Conservation (phyloP, 371 early-diverging fungal species). For the Nematocida sp. region DNA sequence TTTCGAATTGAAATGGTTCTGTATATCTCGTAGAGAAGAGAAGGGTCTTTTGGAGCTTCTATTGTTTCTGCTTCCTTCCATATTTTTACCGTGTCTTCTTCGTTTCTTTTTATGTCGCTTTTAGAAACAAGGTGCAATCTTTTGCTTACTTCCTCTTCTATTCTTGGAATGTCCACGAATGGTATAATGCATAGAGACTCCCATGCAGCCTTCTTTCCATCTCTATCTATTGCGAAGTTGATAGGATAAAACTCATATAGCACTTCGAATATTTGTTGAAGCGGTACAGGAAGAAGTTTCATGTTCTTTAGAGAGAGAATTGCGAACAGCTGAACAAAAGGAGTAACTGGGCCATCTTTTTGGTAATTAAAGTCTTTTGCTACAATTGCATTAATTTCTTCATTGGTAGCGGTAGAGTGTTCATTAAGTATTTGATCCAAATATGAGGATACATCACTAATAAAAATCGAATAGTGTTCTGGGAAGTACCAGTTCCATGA, state of each 20-base stretch:
- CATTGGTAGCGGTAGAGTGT: not conserved
- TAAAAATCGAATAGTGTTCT: constrained; percentile 14
- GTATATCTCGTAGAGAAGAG: not conserved
- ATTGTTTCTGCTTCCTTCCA: not conserved
- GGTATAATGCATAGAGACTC: constrained; percentile 11
- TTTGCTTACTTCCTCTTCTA: not conserved
- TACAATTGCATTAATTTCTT: not conserved
- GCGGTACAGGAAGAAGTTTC: not conserved
- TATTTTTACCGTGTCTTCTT: not conserved
- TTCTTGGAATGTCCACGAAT: constrained; percentile 10
- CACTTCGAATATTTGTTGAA: not conserved
- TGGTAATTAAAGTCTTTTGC: not conserved
- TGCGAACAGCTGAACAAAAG: constrained; percentile 7
- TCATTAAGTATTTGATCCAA: not conserved
- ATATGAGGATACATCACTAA: not conserved
- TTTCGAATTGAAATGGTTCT: not conserved
- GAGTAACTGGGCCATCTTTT: constrained; percentile 6
- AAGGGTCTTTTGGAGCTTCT: too few species aligned
- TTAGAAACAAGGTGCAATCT: not conserved
- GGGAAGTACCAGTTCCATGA: constrained; percentile 20
- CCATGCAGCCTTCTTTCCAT: constrained; percentile 25
- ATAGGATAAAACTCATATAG: constrained; percentile 8
- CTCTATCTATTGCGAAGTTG: constrained; percentile 4
- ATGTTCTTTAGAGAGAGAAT: constrained; percentile 2
- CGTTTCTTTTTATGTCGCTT: not conserved